A percentile compares a stretch with the other conserved stretches of the same genome.
These are phyloP conservation scores for Schizophyllum amplum DNA, from an alignment of 1,284 basidiomycete species.

Conservation along the genomic window DNA sequence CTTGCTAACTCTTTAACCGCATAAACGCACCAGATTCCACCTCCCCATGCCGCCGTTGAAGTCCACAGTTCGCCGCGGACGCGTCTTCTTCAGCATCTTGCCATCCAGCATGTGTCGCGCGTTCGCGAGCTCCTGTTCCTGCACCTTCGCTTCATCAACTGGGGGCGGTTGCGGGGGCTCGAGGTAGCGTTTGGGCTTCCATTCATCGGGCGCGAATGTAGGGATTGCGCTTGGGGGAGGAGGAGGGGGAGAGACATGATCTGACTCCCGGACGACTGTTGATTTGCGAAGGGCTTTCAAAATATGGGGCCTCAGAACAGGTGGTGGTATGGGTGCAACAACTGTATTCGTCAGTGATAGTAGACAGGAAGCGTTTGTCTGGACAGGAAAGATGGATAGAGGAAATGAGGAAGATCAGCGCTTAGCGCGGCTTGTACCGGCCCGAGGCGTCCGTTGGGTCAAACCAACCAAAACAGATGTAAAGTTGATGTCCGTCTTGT, in stretches of 20 bases:
- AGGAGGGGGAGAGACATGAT: conserved; percentile 27
- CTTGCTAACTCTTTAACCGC: conserved; percentile 3
- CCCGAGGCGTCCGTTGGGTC: too few relatives aligned
- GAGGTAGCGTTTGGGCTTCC: conserved; percentile 42
- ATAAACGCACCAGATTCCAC: conserved; percentile 67
- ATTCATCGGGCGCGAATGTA: conserved; percentile 32
- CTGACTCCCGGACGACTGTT: background rate
- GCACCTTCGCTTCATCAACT: conserved; percentile 62
- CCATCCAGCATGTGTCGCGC: conserved; percentile 61
- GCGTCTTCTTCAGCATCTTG: conserved; percentile 80
- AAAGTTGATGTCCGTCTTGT: too few relatives aligned
- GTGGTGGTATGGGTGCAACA: background rate
- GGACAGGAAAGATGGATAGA: too few relatives aligned
- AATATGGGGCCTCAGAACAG: background rate
- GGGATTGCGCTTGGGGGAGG: conserved; percentile 32
- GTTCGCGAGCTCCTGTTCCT: conserved; percentile 73
- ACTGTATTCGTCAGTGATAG: too few relatives aligned
- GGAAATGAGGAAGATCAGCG: too few relatives aligned
- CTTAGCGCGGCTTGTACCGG: too few relatives aligned
- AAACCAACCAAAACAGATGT: too few relatives aligned
- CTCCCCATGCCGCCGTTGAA: conserved; percentile 84
- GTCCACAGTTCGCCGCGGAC: conserved; percentile 90
- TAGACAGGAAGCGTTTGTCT: too few relatives aligned
- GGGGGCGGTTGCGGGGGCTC: conserved; percentile 63
- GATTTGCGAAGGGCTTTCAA: background rate